Evolutionary conservation across 2,329 filamentous ascomycete genomes (phyloP), one percentile per base, ranked within the genome.

Genomic region (Endothia cerciana): DNA sequence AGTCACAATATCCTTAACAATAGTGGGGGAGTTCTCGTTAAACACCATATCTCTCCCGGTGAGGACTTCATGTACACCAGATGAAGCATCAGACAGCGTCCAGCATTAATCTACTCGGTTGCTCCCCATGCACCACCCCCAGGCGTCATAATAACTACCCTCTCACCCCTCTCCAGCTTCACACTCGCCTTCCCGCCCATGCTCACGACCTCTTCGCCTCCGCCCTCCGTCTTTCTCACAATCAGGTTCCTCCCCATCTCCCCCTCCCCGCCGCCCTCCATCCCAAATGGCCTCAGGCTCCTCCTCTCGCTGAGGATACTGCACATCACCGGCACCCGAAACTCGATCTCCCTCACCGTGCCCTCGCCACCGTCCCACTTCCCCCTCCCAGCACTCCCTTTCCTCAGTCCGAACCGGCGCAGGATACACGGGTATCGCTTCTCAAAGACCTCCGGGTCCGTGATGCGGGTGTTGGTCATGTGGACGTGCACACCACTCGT

Each of bases 261-360:
- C 0, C 87, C 91, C 63, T 91, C 86, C 49, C 86, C 86, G 1
- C 91, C 91, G 0, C 91, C 91, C 43, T 85, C 85, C 70, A 93
- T 80, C 1, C 91, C 91, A 68, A 92, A 93, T 0, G 91, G 91
- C 67, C 85, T 84, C 70, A 90, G 89, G 0, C 92, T 88, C 25
- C 91, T 78, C 38, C 91, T 75, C 76, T 93, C 91, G 25, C 85
- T 89, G 17, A 93, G 77, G 56, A 93, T 92, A 13, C 84, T 87
- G 36, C 89, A 89, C 72, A 90, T 87, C 1, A 92, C 83, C 0
- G 88, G 87, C 56, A 89, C 86, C 1, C 89, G 79, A 73, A 91
- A 91, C 74, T 93, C 89, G 69, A 92, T 90, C 69, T 92, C 90
- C 3, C 90, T 78, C 0, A 91, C 79, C 0, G 90, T 85, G 4